Evolutionary conservation across 345 rosid species (phyloP).

Genomic region (Brassica nigra): DNA sequence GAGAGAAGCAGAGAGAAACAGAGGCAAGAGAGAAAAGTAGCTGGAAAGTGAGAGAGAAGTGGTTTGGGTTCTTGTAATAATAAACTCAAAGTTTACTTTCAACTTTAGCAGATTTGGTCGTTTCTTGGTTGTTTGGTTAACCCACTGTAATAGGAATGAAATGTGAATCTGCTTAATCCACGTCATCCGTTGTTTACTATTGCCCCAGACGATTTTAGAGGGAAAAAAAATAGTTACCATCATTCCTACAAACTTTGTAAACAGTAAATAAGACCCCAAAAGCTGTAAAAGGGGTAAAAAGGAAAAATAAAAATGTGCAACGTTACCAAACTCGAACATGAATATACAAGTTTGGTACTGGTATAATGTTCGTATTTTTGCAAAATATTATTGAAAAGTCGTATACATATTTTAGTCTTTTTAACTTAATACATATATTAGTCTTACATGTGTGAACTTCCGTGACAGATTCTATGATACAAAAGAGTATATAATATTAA

Average conservation of each 20-base stretch:
- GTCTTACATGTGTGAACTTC: not conserved
- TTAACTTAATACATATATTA: too few species aligned
- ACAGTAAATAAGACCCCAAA: not conserved
- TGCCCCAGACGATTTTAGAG: not conserved
- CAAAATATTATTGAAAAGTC: not conserved
- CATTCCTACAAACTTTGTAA: not conserved
- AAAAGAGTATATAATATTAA: not conserved
- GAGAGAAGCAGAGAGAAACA: slow-evolving; percentile 8
- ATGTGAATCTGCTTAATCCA: slow-evolving; percentile 24
- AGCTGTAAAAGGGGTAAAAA: not conserved
- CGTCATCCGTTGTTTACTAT: slow-evolving; percentile 9
- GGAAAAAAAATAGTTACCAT: not conserved
- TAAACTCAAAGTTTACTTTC: slow-evolving; percentile 8
- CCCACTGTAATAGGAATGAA: slow-evolving; percentile 5
- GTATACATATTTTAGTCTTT: not conserved
- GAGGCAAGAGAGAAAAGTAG: not conserved
- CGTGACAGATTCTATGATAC: not conserved
- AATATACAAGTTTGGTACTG: not conserved
- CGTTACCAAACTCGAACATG: not conserved
- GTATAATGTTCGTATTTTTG: not conserved
- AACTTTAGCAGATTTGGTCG: slow-evolving; percentile 20
- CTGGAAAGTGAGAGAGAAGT: not conserved
- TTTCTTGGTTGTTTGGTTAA: slow-evolving; percentile 16
- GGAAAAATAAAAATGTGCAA: not conserved
- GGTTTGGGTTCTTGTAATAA: slow-evolving; percentile 1